Conservation (phyloP, 2,329 filamentous ascomycete genomes). For the Penicillium sp. region DNA sequence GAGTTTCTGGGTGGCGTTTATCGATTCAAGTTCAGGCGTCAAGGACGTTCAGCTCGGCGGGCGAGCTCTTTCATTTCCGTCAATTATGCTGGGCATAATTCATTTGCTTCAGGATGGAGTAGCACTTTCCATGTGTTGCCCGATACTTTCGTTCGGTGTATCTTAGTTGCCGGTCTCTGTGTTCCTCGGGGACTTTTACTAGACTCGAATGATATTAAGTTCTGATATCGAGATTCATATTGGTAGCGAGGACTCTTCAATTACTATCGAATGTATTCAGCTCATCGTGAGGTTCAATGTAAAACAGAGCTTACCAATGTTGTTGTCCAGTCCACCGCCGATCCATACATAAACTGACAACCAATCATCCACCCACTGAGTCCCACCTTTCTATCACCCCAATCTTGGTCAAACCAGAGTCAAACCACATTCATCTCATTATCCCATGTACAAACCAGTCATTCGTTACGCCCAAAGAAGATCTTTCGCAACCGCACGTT, state of each 20-base stretch:
- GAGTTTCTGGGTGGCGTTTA: conserved; percentile 14
- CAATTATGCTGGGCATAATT: conserved; percentile 19
- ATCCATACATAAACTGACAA: conserved; percentile 1
- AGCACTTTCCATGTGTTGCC: neutral
- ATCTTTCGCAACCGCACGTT: neutral
- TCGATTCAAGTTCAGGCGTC: conserved; percentile 1
- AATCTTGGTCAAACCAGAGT: conserved; percentile 1
- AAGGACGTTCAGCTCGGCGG: conserved; percentile 5
- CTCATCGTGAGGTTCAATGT: no score
- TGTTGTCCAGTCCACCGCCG: neutral
- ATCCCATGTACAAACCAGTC: conserved; percentile 3
- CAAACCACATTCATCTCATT: neutral
- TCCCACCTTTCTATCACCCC: conserved; percentile 9
- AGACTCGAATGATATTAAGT: no score
- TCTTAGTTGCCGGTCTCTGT: conserved; percentile 4
- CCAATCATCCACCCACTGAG: conserved; percentile 16
- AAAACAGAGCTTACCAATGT: neutral
- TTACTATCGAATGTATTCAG: no score
- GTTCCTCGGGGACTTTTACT: conserved; percentile 1
- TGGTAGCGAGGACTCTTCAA: no score
- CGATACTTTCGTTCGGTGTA: neutral
- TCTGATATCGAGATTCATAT: no score
- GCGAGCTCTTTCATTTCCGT: conserved; percentile 6
- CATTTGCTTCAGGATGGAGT: conserved; percentile 2
- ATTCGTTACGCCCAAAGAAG: neutral